Evolutionary conservation across 2,329 filamentous ascomycete genomes (phyloP), one percentile per base, ranked within the genome.

Genomic region (Ophiocordyceps camponoti-floridani): DNA sequence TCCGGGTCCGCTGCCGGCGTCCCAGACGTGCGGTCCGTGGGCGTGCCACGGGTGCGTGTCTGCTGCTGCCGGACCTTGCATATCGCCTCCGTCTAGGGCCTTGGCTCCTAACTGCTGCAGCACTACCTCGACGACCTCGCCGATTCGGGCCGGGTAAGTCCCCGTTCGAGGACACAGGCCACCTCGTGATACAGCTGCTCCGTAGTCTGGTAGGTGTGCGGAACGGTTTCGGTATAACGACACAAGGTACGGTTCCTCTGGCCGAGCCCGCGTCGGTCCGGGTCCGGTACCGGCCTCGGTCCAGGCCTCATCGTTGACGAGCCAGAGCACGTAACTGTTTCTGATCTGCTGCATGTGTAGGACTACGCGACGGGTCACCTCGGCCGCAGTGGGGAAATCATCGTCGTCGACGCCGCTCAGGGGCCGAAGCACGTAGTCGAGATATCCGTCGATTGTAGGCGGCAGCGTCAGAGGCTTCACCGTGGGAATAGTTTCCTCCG

Each of bases 391-490:
- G 0, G 68, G 68, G 40, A 63, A 58, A 12, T 43, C 11, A 1
- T n/a, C 11, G 11, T 41, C 42, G 4, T 23, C 18, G 19, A 11
- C 26, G 23, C 23, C 23, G 9, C 56, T 50, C 11, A 56, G 48
- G 12, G 63, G 57, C 44, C 59, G 57, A 23, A 75, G 58, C n/a
- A 63, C 63, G 50, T 70, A 70, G 46, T 70, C 66, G 10, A 66
- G 54, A 57, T 65, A 72, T 44, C 58, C 52, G 18, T 54, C 53
- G 2, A 58, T 54, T 9, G 59, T 56, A 1, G 53, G 48, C 0
- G 66, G 60, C 2, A 69, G 48, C 1, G 45, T 46, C 18, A 69
- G 49, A 0, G 53, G 43, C 30, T 19, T 33, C 23, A 1, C 16
- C 4, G 12, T 26, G 6, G 30, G 31, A 19, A 16, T 9, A 2